Evolutionary conservation across 2,329 filamentous ascomycete species (phyloP).

Genomic region (Malbranchea cinnamomea): DNA sequence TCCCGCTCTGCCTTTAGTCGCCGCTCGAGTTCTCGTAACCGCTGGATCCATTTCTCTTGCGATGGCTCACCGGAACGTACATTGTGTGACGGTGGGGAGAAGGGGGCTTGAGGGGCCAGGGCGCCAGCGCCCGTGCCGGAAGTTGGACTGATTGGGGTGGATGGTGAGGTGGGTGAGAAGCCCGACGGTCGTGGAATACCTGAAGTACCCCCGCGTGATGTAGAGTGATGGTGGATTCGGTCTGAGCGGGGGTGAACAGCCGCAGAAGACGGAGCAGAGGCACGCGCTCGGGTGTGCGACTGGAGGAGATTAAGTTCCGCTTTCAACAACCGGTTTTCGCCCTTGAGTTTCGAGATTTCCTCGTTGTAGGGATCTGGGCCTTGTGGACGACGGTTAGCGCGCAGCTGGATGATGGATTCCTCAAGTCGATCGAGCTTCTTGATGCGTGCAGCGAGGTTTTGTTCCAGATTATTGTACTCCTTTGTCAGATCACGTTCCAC

Average conservation of each 20-base stretch:
- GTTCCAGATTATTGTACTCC: conserved; percentile 77
- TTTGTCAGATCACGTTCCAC: conserved; percentile 86
- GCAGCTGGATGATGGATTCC: conserved; percentile 53
- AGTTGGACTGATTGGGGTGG: conserved; percentile 15
- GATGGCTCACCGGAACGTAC: no score
- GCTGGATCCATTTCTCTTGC: conserved; percentile 73
- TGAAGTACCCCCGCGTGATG: conserved; percentile 17
- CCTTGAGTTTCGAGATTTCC: conserved; percentile 44
- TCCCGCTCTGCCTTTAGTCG: conserved; percentile 84
- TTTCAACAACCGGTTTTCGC: conserved; percentile 45
- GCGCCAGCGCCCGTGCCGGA: conserved; percentile 8
- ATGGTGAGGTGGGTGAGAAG: conserved; percentile 19
- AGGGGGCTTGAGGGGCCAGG: conserved; percentile 12
- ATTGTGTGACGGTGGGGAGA: conserved; percentile 9
- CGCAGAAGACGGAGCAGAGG: conserved; percentile 25
- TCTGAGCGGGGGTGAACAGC: conserved; percentile 15
- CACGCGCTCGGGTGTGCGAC: conserved; percentile 45
- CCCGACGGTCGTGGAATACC: conserved; percentile 19
- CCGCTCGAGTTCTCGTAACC: conserved; percentile 74
- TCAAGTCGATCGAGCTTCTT: conserved; percentile 85
- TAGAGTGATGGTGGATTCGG: conserved; percentile 11
- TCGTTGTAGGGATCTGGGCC: conserved; percentile 24
- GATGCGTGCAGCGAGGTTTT: conserved; percentile 59
- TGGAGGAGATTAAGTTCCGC: conserved; percentile 53
- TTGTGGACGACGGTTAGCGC: conserved; percentile 19